These are phyloP conservation scores for Schrenkiella parvula DNA, from an alignment of 345 rosid species.

Conservation along the genomic window DNA sequence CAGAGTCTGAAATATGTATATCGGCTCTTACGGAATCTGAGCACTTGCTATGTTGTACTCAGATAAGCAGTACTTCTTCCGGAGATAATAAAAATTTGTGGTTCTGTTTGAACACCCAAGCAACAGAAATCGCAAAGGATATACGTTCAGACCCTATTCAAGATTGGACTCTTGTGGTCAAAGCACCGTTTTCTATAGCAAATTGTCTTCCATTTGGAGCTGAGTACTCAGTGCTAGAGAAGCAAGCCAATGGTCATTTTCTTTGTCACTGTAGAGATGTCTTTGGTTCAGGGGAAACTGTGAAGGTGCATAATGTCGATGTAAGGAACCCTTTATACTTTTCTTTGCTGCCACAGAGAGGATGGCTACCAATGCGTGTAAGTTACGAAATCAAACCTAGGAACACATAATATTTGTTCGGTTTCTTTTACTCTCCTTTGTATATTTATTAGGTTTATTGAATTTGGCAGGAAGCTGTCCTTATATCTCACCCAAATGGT, in stretches of 20 bases:
- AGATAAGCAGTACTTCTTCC: slow-evolving; percentile 58
- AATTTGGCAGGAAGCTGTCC: slow-evolving; percentile 73
- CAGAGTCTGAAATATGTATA: slow-evolving; percentile 55
- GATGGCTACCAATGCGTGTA: slow-evolving; percentile 84
- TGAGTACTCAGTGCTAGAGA: slow-evolving; percentile 76
- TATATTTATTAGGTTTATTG: slow-evolving; percentile 15
- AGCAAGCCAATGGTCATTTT: slow-evolving; percentile 60
- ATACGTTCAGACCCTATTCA: slow-evolving; percentile 68
- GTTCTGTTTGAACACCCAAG: slow-evolving; percentile 79
- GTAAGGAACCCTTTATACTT: slow-evolving; percentile 65
- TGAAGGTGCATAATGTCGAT: slow-evolving; percentile 71
- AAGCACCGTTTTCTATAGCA: slow-evolving; percentile 74
- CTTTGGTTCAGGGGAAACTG: slow-evolving; percentile 60
- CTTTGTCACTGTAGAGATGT: slow-evolving; percentile 62
- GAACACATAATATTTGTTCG: not conserved
- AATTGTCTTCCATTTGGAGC: slow-evolving; percentile 83
- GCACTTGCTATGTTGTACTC: slow-evolving; percentile 66
- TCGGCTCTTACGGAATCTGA: slow-evolving; percentile 67
- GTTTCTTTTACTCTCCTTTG: not conserved
- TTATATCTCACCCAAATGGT: slow-evolving; percentile 73
- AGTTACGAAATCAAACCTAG: slow-evolving; percentile 23
- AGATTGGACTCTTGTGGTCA: slow-evolving; percentile 86
- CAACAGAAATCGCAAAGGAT: slow-evolving; percentile 80
- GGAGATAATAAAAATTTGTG: slow-evolving; percentile 49
- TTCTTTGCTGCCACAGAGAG: slow-evolving; percentile 76